Conservation (phyloP, 495 filamentous ascomycete species). For the Echria macrotheca region DNA sequence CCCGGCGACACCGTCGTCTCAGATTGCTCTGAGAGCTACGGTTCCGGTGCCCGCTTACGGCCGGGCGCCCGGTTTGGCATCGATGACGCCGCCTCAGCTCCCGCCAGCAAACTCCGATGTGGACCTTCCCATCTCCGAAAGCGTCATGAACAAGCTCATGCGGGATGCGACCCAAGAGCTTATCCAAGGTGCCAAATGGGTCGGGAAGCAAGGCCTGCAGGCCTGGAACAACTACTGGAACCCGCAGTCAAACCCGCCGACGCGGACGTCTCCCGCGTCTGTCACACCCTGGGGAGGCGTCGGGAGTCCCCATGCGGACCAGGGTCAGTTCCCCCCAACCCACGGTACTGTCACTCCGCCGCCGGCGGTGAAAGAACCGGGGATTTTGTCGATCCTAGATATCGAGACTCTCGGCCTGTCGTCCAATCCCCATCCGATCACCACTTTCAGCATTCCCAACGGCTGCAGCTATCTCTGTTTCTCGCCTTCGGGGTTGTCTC, state of each 20-base stretch:
- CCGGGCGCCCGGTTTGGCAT: constrained; percentile 60
- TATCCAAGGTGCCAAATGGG: constrained; percentile 82
- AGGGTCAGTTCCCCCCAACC: constrained; percentile 67
- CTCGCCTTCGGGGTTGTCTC: constrained; percentile 71
- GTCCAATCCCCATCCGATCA: constrained; percentile 54
- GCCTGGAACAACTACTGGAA: constrained; percentile 90
- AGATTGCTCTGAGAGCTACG: constrained; percentile 60
- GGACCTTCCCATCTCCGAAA: constrained; percentile 73
- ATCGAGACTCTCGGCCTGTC: constrained; percentile 54
- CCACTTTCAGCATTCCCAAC: constrained; percentile 72
- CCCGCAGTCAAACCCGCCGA: constrained; percentile 35
- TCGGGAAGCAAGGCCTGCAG: constrained; percentile 78
- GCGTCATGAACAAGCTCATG: constrained; percentile 77
- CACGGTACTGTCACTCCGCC: constrained; percentile 52
- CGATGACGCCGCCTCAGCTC: constrained; percentile 65
- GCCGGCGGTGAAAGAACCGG: constrained; percentile 58
- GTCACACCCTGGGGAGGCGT: constrained; percentile 31
- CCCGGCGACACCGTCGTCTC: constrained; percentile 65
- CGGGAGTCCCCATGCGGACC: constrained; percentile 30
- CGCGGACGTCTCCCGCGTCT: constrained; percentile 30
- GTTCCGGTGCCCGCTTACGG: constrained; percentile 42
- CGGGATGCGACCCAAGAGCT: constrained; percentile 85
- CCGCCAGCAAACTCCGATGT: constrained; percentile 69
- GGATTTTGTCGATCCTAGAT: constrained; percentile 80
- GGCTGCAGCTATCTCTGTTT: constrained; percentile 92